Conservation (phyloP, 1,284 basidiomycete genomes). For the Naganishia cerealis region DNA sequence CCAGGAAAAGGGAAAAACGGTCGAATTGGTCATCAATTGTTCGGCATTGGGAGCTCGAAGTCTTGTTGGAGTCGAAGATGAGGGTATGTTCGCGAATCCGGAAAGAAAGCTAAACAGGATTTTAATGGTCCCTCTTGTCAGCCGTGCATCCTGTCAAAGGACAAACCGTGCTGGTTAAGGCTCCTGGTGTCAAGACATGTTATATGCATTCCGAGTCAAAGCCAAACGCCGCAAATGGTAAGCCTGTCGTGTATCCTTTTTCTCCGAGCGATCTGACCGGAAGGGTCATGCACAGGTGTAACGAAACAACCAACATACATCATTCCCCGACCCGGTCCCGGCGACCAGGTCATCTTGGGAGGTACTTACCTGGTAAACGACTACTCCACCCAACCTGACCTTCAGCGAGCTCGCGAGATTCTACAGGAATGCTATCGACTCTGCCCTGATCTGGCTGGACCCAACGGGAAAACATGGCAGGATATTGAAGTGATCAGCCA, state of each 20-base stretch:
- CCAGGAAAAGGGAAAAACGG: slow-evolving; percentile 19
- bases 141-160: slow-evolving; percentile 49
- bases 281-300: not conserved
- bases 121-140: not conserved
- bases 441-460: slow-evolving; percentile 50
- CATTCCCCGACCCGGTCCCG: slow-evolving; percentile 55
- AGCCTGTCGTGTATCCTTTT: not conserved
- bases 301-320: slow-evolving; percentile 46
- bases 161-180: slow-evolving; percentile 49
- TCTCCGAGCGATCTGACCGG: not conserved
- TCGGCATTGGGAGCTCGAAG: slow-evolving; percentile 52
- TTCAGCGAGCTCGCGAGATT: slow-evolving; percentile 46
- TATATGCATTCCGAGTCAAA: slow-evolving; percentile 39
- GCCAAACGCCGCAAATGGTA: slow-evolving; percentile 22
- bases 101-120: not conserved
- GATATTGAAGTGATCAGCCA: slow-evolving; percentile 61
- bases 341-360: slow-evolving; percentile 50
- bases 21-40: slow-evolving; percentile 55
- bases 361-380: slow-evolving; percentile 47
- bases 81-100: slow-evolving; percentile 16
- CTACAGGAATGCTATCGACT: slow-evolving; percentile 49
- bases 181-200: slow-evolving; percentile 55
- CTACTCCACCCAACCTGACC: slow-evolving; percentile 47
- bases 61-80: slow-evolving; percentile 51
- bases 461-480: slow-evolving; percentile 42